phyloP scores from a whole-genome alignment of 345 rosid species.

The Salix arbutifolia region DNA sequence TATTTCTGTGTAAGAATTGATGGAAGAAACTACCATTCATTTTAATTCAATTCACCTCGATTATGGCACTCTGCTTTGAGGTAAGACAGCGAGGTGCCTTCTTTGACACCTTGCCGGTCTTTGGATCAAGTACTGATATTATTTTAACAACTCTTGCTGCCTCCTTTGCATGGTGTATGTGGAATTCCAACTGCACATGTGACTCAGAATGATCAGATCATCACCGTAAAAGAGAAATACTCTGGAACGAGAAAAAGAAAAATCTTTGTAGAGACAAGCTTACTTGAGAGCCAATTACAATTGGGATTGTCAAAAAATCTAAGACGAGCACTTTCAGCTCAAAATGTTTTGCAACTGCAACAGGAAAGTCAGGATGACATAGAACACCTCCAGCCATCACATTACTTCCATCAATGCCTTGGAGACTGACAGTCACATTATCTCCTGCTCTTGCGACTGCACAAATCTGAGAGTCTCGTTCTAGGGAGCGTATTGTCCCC shows the following conservation, averaged over 20 bases:
- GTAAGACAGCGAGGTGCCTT: conserved; percentile 73
- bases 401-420: conserved; percentile 60
- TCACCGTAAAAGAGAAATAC: not conserved
- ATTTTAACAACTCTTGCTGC: conserved; percentile 69
- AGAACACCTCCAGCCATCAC: conserved; percentile 83
- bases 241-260: not conserved
- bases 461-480: conserved; percentile 67
- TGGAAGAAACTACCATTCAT: not conserved
- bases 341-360: conserved; percentile 58
- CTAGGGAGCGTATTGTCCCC: conserved; percentile 75
- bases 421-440: conserved; percentile 60
- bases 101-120: conserved; percentile 78
- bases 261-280: not conserved
- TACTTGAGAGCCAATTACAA: conserved; percentile 85
- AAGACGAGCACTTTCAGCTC: conserved; percentile 71
- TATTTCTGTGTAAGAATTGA: not conserved
- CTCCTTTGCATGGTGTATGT: conserved; percentile 79
- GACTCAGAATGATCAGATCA: conserved; percentile 14
- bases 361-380: conserved; percentile 89
- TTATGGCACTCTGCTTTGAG: conserved; percentile 71
- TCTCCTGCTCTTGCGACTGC: conserved; percentile 87
- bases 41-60: conserved; percentile 55
- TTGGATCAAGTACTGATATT: conserved; percentile 65
- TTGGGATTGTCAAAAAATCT: conserved; percentile 66
- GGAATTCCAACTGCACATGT: conserved; percentile 73